Conservation (phyloP, 768 basidiomycete genomes). For the Lactarius indigo region DNA sequence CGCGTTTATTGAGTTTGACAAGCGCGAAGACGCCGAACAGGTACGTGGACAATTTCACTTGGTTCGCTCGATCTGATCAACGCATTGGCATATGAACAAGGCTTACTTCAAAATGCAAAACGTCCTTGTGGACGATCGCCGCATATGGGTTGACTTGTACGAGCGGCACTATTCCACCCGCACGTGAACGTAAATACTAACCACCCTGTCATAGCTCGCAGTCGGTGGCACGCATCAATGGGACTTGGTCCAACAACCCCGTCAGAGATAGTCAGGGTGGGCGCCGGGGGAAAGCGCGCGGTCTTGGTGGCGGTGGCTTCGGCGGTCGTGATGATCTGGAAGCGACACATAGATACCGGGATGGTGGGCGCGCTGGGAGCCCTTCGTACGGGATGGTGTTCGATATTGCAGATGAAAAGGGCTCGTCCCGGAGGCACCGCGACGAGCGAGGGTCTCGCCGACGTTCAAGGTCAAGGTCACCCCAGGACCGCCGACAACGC, state of each 20-base stretch:
- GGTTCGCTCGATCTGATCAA: not conserved
- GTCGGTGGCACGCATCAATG: conserved; percentile 88
- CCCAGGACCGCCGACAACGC: conserved; percentile 41
- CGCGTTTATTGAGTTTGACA: conserved; percentile 98
- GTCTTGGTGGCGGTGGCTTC: conserved; percentile 44
- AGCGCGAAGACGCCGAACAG: conserved; percentile 90
- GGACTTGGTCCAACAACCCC: conserved; percentile 75
- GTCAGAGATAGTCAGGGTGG: conserved; percentile 42
- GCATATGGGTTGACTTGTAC: conserved; percentile 99
- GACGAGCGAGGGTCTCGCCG: conserved; percentile 32
- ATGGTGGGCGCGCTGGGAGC: conserved; percentile 34
- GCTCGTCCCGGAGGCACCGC: conserved; percentile 4
- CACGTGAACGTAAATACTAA: conserved; percentile 23
- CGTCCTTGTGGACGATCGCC: conserved; percentile 92
- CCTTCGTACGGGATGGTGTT: conserved; percentile 78
- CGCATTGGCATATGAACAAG: conserved; percentile 36
- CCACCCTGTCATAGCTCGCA: conserved; percentile 58
- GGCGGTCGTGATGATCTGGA: conserved; percentile 76
- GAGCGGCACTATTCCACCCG: conserved; percentile 31
- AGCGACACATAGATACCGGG: conserved; percentile 64
- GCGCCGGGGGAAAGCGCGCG: conserved; percentile 32
- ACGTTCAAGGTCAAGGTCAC: conserved; percentile 29
- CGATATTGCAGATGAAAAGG: conserved; percentile 48
- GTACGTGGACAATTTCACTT: conserved; percentile 38
- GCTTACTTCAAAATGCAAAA: conserved; percentile 99